Conservation (phyloP, 768 basidiomycete genomes). For the Boletus coccyginus region DNA sequence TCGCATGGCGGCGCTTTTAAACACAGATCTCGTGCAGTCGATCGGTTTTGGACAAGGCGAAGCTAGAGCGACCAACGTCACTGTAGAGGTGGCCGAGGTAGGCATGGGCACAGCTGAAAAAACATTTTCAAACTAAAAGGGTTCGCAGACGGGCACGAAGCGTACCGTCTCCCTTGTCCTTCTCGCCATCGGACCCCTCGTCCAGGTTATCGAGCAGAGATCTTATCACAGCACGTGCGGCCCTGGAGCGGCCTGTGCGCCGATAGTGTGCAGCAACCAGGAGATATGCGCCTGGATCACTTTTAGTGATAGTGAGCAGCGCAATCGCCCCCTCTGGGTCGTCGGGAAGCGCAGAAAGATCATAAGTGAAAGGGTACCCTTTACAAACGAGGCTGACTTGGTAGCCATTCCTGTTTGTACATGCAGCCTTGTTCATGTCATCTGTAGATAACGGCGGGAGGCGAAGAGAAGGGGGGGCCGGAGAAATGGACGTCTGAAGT, state of each 20-base stretch:
- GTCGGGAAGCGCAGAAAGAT: conserved; percentile 28
- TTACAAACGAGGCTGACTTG: conserved; percentile 27
- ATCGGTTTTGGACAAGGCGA: conserved; percentile 8
- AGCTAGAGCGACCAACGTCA: conserved; percentile 1
- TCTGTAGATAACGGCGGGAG: conserved; percentile 14
- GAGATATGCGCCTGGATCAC: conserved; percentile 33
- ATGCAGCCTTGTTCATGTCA: not conserved
- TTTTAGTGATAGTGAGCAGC: conserved; percentile 25
- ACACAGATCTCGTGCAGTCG: conserved; percentile 9
- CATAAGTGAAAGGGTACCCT: conserved; percentile 28
- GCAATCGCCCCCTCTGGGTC: conserved; percentile 28
- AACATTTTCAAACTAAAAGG: conserved; percentile 14
- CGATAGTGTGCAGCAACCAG: conserved; percentile 32
- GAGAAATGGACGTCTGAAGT: conserved; percentile 11
- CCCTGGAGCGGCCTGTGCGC: conserved; percentile 31
- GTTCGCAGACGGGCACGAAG: conserved; percentile 7
- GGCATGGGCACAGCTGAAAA: conserved; percentile 11
- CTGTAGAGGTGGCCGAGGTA: conserved; percentile 7
- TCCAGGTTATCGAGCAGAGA: conserved; percentile 21
- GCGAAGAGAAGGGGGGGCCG: conserved; percentile 7
- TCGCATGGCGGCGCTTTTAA: conserved; percentile 18
- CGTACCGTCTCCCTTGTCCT: conserved; percentile 28
- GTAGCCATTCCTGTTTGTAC: conserved; percentile 4
- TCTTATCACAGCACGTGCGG: conserved; percentile 28
- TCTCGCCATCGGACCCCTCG: conserved; percentile 8